These are phyloP conservation scores for Teunomyces barrocoloradensis DNA, from an alignment of 805 yeast species.

Conservation along the genomic window DNA sequence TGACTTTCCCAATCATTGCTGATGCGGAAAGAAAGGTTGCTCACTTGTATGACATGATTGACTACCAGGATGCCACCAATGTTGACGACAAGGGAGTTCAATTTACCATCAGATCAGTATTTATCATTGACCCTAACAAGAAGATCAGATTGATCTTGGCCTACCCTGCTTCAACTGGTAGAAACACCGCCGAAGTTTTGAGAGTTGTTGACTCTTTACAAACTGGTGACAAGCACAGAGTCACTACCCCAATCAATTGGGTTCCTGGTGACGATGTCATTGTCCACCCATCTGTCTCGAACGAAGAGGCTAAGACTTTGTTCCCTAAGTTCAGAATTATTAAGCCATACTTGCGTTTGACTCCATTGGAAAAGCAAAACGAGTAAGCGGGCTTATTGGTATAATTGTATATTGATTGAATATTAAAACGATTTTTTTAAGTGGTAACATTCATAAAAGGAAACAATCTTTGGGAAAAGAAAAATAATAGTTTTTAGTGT, in stretches of 20 bases:
- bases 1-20: conserved; percentile 88
- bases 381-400: conserved; percentile 4
- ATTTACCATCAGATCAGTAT: conserved; percentile 89
- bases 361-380: conserved; percentile 39
- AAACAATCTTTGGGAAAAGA: too few species aligned
- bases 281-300: conserved; percentile 81
- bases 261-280: conserved; percentile 85
- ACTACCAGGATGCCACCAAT: conserved; percentile 77
- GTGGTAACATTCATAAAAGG: too few species aligned
- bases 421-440: neutral
- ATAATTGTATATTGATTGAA: conserved; percentile 8
- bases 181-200: conserved; percentile 89
- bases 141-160: conserved; percentile 82
- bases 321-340: conserved; percentile 83
- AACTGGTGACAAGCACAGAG: conserved; percentile 75
- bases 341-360: conserved; percentile 84
- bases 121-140: conserved; percentile 86
- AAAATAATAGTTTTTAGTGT: too few species aligned
- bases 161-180: conserved; percentile 92
- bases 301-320: conserved; percentile 67
- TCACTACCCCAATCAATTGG: conserved; percentile 94
- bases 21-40: conserved; percentile 85
- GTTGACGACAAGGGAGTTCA: conserved; percentile 66
- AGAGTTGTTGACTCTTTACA: conserved; percentile 89
- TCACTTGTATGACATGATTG: conserved; percentile 81